Base-by-base conservation (phyloP, 495 filamentous ascomycete genomes). In the Letharia columbiana region DNA sequence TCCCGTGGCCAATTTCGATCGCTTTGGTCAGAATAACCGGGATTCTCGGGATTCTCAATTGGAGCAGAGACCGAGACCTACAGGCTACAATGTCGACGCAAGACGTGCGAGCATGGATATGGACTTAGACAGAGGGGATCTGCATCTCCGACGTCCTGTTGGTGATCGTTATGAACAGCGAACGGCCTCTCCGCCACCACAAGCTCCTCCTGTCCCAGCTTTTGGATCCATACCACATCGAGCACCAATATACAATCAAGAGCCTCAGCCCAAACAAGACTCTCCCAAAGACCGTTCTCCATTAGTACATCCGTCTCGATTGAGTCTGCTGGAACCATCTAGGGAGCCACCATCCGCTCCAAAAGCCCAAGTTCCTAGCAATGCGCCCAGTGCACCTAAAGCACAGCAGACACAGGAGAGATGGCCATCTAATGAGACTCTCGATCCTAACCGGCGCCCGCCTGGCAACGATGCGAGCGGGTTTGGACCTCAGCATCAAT, bases 151-250 rank as follows among this genome's bases (percentile, higher is more conserved):
- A 35, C 77, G 78, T 20, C 66, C 73, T 7, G 81, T 83, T 15
- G 18, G 39, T 37, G 67, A 67, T 71, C 9, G 67, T 72, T 17
- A 77, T 76, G 68, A 71, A 76, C 61, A 74, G 69, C 41, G 71
- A 74, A 28, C 74, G 69, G 62, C 62, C 35, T 81, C 89, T 31
- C 87, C 91, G 15, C 91, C 90, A 23, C 89, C 90, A n/a, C 79
- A 89, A 60, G 87, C 88, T 47, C 89, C 90, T 17, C 87, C 90
- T 42, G 91, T 92, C 4, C 91, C 91, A 23, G 88, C 90, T 3
- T 93, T 95, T 78, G 89, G 89, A 15, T 89, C 87, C 11, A 78
- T 77, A 40, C 17, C 75, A 72, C 37, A 77, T 76, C 35, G 73
- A 73, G 10, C 70, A 69, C 58, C 52, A 69, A 15, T 67, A 71